Evolutionary conservation across 2,329 filamentous ascomycete genomes (phyloP).

Genomic region (Calonectria naviculata): DNA sequence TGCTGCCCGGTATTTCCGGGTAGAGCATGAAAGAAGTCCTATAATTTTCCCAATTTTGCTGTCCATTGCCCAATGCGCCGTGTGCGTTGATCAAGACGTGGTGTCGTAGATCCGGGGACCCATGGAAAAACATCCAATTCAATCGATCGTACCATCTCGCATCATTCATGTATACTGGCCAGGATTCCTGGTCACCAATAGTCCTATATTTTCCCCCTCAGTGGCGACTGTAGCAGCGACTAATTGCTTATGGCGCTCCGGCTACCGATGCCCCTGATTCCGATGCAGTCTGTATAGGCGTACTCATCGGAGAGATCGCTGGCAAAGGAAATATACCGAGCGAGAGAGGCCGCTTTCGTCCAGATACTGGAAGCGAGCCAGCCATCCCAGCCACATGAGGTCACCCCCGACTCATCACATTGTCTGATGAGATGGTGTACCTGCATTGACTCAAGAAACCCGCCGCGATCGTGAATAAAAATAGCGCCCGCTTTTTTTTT

Average conservation of each 20-base stretch:
- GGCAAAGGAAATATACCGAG: neutral
- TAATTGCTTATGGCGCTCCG: conserved; percentile 1
- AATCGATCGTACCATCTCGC: conserved; percentile 34
- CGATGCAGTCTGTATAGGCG: neutral
- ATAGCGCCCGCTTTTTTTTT: conserved; percentile 24
- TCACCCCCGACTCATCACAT: conserved; percentile 21
- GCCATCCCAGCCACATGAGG: conserved; percentile 13
- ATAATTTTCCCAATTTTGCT: neutral
- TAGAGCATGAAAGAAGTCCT: neutral
- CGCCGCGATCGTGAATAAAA: conserved; percentile 17
- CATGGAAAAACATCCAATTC: conserved; percentile 33
- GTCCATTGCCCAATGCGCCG: conserved; percentile 11
- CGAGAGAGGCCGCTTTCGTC: neutral
- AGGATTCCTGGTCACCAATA: conserved; percentile 25
- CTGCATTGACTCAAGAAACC: conserved; percentile 19
- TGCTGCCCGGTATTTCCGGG: conserved; percentile 13
- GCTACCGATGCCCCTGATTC: neutral
- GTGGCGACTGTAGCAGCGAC: neutral
- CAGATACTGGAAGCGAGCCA: neutral
- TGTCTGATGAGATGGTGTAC: conserved; percentile 15
- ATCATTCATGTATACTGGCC: conserved; percentile 19
- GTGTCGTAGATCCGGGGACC: conserved; percentile 36
- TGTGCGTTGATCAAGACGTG: conserved; percentile 15
- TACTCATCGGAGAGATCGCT: neutral
- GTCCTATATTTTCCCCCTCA: conserved; percentile 23